These are phyloP conservation scores for Rhizopus delemar DNA, from an alignment of 371 early-diverging fungal genomes.

Conservation along the genomic window DNA sequence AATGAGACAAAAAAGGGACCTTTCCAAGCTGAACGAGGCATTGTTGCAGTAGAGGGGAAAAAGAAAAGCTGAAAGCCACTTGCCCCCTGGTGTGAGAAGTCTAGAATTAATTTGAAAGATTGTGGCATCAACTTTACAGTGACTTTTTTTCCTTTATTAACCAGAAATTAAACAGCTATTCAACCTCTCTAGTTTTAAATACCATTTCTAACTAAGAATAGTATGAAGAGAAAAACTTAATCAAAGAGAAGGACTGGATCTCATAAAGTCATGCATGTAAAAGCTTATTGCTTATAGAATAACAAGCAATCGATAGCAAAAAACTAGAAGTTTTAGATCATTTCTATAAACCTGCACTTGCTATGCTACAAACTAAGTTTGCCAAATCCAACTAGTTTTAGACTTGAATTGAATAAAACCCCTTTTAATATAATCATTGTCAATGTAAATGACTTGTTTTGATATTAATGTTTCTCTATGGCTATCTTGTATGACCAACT, in stretches of 20 bases:
- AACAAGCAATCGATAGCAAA: background rate
- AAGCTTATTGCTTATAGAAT: background rate
- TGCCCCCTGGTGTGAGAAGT: background rate
- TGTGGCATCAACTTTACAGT: background rate
- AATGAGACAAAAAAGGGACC: slow-evolving; percentile 90
- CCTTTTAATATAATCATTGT: no score
- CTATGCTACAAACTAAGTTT: no score
- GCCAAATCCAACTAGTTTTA: no score
- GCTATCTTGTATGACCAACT: no score
- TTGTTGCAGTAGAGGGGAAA: slow-evolving; percentile 10
- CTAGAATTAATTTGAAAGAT: background rate
- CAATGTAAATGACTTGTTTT: no score
- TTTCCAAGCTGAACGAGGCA: slow-evolving; percentile 93
- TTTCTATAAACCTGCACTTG: no score
- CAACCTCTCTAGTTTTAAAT: no score
- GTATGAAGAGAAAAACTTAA: background rate
- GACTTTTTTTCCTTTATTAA: background rate
- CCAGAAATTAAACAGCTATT: background rate
- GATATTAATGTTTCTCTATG: no score
- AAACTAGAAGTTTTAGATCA: no score
- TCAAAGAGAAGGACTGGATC: background rate
- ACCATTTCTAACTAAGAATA: no score
- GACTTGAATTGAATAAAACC: no score
- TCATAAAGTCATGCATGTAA: background rate
- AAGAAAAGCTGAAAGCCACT: slow-evolving; percentile 7